Evolutionary conservation across 1,284 basidiomycete genomes (phyloP), one percentile per base, ranked within the genome.

Genomic region (Phlebopus sp.): DNA sequence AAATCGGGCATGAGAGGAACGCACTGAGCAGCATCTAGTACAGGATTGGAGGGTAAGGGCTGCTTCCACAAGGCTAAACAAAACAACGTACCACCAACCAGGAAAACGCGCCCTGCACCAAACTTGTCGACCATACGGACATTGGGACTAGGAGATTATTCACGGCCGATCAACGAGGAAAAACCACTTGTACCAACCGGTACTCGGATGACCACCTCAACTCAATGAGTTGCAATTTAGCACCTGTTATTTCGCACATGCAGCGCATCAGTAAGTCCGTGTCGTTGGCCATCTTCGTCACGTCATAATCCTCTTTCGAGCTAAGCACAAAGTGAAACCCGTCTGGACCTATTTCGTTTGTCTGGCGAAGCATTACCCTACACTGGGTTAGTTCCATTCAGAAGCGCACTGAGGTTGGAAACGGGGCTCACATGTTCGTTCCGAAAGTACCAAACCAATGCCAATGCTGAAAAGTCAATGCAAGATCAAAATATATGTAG

Each of bases 121-220:
- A 74, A 67, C 37, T 61, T 61, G 32, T 69, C 59, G 1, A 66
- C 66, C 63, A 71, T 68, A 5, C 70, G 52, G 37, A 72, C 67
- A 48, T 70, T 72, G 1, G 68, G 64, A 23, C 71, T 73, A 10
- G 32, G 13, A 13, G 13, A 42, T 6, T 5, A 11, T 3, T n/a
- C 18, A 32, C 18, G 3, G 9, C 15, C 5, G 6, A n/a, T 15
- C 8, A 14, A 41, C 25, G 30, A n/a, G 14, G 8, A 25, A 5
- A 19, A 4, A 3, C 9, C 21, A 25, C 13, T 11, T 34, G 5
- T 11, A 44, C 46, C 14, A 42, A 67, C 67, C 51, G 58, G 44
- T 51, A 66, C 25, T 64, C 52, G 4, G 51, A 48, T 4, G 59
- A 19, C 54, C 54, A 59, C 6, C 46, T 44, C 8, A 57, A 36